phyloP scores from a whole-genome alignment of 1,139 yeast genomes.

The Barnettozyma hawaiiensis region DNA sequence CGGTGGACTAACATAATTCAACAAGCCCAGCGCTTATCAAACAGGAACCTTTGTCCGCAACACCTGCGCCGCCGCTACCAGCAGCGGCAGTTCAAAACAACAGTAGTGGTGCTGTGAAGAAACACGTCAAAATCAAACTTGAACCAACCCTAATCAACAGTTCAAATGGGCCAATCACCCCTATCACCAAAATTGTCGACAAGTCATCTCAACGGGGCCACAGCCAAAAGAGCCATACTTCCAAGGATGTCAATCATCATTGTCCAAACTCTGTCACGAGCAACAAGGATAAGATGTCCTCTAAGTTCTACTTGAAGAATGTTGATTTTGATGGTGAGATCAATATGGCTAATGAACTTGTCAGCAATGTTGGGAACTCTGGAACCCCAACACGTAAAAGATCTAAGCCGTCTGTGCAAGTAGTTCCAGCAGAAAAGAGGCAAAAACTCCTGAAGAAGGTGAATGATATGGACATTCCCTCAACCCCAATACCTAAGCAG shows the following conservation, averaged over 20 bases:
- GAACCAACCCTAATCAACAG: conserved; percentile 12
- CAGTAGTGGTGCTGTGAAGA: conserved; percentile 5
- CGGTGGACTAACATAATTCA: background rate
- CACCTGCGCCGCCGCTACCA: too few relatives aligned
- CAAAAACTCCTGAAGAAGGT: conserved; percentile 2
- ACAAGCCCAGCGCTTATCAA: background rate
- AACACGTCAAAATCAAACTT: conserved; percentile 17
- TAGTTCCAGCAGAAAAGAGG: conserved; percentile 5
- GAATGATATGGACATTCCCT: background rate
- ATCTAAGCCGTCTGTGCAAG: conserved; percentile 3
- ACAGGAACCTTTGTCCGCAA: background rate
- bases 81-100: background rate
- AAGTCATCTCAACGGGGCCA: background rate
- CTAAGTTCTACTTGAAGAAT: conserved; percentile 20
- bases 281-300: conserved; percentile 13
- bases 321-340: conserved; percentile 10
- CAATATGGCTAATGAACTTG: conserved; percentile 1
- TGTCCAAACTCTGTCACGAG: conserved; percentile 9
- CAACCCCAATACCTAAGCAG: background rate
- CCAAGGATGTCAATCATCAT: conserved; percentile 5
- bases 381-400: conserved; percentile 24
- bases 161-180: conserved; percentile 7
- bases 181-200: conserved; percentile 7
- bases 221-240: background rate
- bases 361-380: background rate